Conservation (phyloP, 1,284 basidiomycete genomes). For the Fomitopsis betulina region DNA sequence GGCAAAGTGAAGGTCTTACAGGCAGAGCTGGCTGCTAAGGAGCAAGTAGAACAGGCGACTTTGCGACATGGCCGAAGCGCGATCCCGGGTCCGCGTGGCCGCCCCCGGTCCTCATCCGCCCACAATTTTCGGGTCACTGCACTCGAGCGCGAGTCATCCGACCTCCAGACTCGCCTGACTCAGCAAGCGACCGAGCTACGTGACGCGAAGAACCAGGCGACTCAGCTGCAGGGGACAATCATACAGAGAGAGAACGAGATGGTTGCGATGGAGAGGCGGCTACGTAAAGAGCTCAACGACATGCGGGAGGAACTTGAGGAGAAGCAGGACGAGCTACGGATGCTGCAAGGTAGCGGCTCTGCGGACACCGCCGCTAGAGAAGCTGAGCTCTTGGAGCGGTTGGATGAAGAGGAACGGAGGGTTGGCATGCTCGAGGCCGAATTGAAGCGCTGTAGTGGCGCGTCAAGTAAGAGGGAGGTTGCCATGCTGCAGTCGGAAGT, state of each 20-base stretch:
- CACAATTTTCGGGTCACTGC: slow-evolving; percentile 42
- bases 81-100: slow-evolving; percentile 23
- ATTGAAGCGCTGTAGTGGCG: slow-evolving; percentile 11
- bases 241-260: slow-evolving; percentile 56
- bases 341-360: slow-evolving; percentile 26
- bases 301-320: slow-evolving; percentile 2
- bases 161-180: slow-evolving; percentile 36
- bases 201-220: slow-evolving; percentile 40
- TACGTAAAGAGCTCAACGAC: slow-evolving; percentile 38
- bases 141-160: slow-evolving; percentile 52
- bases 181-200: slow-evolving; percentile 42
- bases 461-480: slow-evolving; percentile 14
- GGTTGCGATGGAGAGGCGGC: slow-evolving; percentile 44
- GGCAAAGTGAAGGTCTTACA: slow-evolving; percentile 21
- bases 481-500: slow-evolving; percentile 20
- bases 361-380: slow-evolving; percentile 18
- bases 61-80: slow-evolving; percentile 29
- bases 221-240: slow-evolving; percentile 42
- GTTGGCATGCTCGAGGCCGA: slow-evolving; percentile 22
- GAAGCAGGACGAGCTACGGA: slow-evolving; percentile 53
- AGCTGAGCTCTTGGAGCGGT: slow-evolving; percentile 15
- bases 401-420: slow-evolving; percentile 20
- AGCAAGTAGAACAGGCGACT: slow-evolving; percentile 19
- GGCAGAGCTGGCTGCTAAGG: slow-evolving; percentile 14
- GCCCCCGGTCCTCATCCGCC: slow-evolving; percentile 44